Base-by-base conservation (phyloP, 768 basidiomycete genomes). In the Mycena albidolilacea region DNA sequence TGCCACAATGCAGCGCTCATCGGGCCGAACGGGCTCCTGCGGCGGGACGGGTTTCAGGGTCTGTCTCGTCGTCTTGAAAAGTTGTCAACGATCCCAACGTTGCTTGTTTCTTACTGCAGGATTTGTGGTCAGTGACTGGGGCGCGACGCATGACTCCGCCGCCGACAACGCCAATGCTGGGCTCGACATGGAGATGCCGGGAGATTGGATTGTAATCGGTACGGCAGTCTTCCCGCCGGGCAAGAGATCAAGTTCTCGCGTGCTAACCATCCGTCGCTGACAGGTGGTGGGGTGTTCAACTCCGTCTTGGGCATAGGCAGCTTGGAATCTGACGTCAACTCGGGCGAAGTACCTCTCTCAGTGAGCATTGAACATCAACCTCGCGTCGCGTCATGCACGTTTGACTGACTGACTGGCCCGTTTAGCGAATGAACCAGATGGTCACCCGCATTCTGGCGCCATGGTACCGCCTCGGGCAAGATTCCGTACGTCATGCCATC, bases 381-480 rank as follows among this genome's bases (percentile, higher is more conserved):
- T 5, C 9, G 17, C 8, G 44, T 50, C 11, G 35, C 15, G 57
- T 58, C 38, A 43, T 7, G 30, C 30, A 14, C 23, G 37, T 4
- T 23, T 7, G 43, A 35, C 11, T 21, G 5, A 52, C 62, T 41
- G 23, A 46, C 43, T 37, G 17, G 23, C 8, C 11, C n/a, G 21
- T 21, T 35, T 59, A 86, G 85, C 78, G 87, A 39, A 73, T 88
- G 54, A 78, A 87, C 71, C 80, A 88, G 70, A 89, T 89, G 88
- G 85, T 86, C 1, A 66, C 81, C 7, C 82, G 83, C 39, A 84
- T 88, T 52, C 80, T 89, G 12, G 81, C 87, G 3, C 77, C 86
- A 7, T 89, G 83, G 82, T 87, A 87, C 72, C 84, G 79, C 15
- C 80, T 89, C 1, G 87, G 86, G 7, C 88, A 89, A 77, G 87